A percentile compares a stretch with the other conserved stretches of the same genome.
Conservation (phyloP, 805 yeast species). For the Yarrowia sp. region DNA sequence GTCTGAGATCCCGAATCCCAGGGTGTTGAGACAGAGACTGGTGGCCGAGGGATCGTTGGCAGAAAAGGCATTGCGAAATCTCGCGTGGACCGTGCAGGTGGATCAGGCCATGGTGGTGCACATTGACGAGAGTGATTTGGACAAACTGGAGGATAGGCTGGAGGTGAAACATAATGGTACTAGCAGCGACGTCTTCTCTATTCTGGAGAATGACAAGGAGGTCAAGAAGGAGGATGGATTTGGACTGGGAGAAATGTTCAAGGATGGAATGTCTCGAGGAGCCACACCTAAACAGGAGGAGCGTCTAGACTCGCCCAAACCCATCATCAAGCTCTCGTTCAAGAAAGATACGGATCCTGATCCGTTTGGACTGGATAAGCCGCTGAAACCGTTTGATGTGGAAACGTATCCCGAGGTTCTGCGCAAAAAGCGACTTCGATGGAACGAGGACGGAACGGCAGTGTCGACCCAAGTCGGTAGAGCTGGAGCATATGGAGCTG, state of each 20-base stretch:
- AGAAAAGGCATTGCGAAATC: constrained; percentile 73
- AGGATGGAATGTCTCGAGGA: constrained; percentile 4
- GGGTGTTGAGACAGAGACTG: constrained; percentile 69
- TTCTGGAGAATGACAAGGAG: constrained; percentile 32
- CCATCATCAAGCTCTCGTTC: constrained; percentile 32
- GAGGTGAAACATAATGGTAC: constrained; percentile 17
- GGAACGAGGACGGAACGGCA: constrained; percentile 32
- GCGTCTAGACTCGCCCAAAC: constrained; percentile 29
- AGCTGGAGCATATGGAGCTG: constrained; percentile 35
- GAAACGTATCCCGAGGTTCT: constrained; percentile 4
- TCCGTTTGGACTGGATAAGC: constrained; percentile 31
- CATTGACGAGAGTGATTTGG: constrained; percentile 39
- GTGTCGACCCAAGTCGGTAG: constrained; percentile 7
- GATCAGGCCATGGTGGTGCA: constrained; percentile 41
- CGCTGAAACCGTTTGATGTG: constrained; percentile 25
- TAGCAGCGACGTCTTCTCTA: background rate
- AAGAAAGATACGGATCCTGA: constrained; percentile 34
- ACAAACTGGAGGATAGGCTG: constrained; percentile 36
- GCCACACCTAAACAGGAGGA: constrained; percentile 16
- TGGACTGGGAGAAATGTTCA: constrained; percentile 2
- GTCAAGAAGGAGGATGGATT: constrained; percentile 23
- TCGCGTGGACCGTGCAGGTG: constrained; percentile 51
- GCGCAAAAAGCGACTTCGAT: constrained; percentile 22
- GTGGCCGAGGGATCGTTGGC: constrained; percentile 83
- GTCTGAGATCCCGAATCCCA: constrained; percentile 69